Evolutionary conservation across 2,329 filamentous ascomycete genomes (phyloP).

Genomic region (Curvularia verruculosa): DNA sequence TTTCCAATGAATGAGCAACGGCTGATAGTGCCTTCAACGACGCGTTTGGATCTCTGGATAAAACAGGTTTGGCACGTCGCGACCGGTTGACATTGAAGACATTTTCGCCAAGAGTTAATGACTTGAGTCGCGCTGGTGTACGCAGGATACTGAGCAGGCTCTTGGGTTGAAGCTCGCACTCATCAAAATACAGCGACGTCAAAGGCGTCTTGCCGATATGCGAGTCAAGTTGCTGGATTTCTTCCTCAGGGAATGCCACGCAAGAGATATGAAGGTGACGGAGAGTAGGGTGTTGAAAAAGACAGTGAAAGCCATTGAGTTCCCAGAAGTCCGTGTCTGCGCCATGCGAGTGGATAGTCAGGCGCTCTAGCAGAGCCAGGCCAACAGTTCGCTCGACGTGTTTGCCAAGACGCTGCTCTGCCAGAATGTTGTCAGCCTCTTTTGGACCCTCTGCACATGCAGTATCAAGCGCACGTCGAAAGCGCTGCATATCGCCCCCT

Average conservation of each 20-base stretch:
- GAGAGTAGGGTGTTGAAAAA: constrained; percentile 45
- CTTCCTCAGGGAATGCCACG: constrained; percentile 26
- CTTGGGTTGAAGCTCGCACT: constrained; percentile 39
- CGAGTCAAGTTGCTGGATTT: constrained; percentile 28
- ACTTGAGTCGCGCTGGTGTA: constrained; percentile 38
- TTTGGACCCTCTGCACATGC: constrained; percentile 29
- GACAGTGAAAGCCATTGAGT: constrained; percentile 39
- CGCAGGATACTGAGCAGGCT: constrained; percentile 35
- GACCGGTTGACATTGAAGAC: constrained; percentile 32
- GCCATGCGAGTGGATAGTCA: constrained; percentile 46
- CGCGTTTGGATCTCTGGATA: constrained; percentile 23
- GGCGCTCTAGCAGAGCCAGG: constrained; percentile 35
- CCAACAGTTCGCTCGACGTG: constrained; percentile 28
- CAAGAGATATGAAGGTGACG: constrained; percentile 44
- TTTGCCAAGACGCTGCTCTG: constrained; percentile 19
- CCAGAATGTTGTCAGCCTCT: constrained; percentile 22
- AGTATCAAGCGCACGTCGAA: constrained; percentile 33
- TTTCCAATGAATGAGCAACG: constrained; percentile 43
- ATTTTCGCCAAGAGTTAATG: constrained; percentile 45
- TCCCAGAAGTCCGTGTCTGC: constrained; percentile 40
- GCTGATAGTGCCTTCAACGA: constrained; percentile 34
- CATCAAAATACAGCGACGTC: constrained; percentile 43
- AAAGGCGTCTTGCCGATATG: constrained; percentile 36
- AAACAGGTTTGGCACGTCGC: constrained; percentile 16
- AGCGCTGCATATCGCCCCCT: constrained; percentile 41